These are phyloP conservation scores for Hapsidospora chrysogenum DNA, from an alignment of 495 filamentous ascomycete genomes.

Conservation along the genomic window DNA sequence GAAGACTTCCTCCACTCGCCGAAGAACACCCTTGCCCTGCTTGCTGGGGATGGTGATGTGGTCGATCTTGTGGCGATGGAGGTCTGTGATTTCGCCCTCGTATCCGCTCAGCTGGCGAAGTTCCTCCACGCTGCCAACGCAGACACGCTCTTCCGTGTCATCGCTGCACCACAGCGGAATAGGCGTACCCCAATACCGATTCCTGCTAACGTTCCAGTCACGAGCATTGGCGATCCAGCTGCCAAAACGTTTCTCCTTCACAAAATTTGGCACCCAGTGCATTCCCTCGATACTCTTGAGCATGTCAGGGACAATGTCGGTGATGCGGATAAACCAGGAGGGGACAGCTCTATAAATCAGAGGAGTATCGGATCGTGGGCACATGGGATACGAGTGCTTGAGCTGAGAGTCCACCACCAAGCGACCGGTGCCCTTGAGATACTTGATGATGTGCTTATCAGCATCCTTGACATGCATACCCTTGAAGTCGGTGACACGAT, in stretches of 20 bases:
- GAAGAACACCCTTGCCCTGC: slow-evolving; percentile 69
- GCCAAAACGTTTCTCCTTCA: slow-evolving; percentile 82
- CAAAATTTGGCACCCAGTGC: slow-evolving; percentile 85
- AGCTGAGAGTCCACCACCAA: slow-evolving; percentile 80
- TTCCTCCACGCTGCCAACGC: slow-evolving; percentile 73
- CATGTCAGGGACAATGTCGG: slow-evolving; percentile 76
- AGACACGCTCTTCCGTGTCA: slow-evolving; percentile 72
- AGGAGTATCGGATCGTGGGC: slow-evolving; percentile 88
- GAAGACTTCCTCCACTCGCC: slow-evolving; percentile 79
- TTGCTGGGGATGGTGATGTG: slow-evolving; percentile 92
- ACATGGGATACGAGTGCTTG: slow-evolving; percentile 90
- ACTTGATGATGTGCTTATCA: slow-evolving; percentile 87
- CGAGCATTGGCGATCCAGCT: slow-evolving; percentile 81
- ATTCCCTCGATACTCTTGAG: slow-evolving; percentile 75
- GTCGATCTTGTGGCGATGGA: slow-evolving; percentile 91
- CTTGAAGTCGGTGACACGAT: slow-evolving; percentile 65
- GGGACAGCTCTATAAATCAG: slow-evolving; percentile 91
- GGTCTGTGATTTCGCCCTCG: slow-evolving; percentile 68
- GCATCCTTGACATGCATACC: slow-evolving; percentile 89
- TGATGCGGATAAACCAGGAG: slow-evolving; percentile 88
- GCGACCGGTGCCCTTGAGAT: slow-evolving; percentile 65
- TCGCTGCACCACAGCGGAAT: slow-evolving; percentile 87
- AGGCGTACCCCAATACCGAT: slow-evolving; percentile 95
- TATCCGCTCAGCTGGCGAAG: slow-evolving; percentile 78
- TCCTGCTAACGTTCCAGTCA: slow-evolving; percentile 94